Conservation (phyloP, 192 early-diverging fungal genomes). For the Geosiphon pyriformis region DNA sequence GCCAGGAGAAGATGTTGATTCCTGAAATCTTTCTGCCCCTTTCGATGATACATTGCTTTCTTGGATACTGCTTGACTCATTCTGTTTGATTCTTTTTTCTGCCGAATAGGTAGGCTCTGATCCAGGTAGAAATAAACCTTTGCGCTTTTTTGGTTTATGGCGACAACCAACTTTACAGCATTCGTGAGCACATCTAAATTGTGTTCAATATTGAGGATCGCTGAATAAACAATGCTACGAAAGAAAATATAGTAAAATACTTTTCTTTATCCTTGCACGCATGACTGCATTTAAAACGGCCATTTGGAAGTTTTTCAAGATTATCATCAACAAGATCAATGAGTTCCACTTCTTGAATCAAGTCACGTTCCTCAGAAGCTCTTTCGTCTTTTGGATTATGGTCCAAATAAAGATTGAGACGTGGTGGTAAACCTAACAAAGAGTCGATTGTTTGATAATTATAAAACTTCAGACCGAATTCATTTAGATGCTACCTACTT, state of each 20-base stretch:
- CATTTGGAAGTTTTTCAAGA: conserved; percentile 3
- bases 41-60: not conserved
- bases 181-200: conserved; percentile 21
- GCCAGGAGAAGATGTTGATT: not conserved
- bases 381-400: too few species aligned
- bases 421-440: too few species aligned
- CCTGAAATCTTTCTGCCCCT: not conserved
- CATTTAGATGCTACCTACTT: too few species aligned
- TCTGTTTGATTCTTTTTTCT: not conserved
- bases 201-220: not conserved
- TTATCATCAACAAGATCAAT: not conserved
- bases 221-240: not conserved
- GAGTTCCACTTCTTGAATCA: too few species aligned
- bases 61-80: not conserved
- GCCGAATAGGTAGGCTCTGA: not conserved
- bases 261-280: conserved; percentile 16
- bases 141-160: conserved; percentile 15
- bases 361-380: too few species aligned
- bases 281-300: conserved; percentile 13
- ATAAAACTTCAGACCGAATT: too few species aligned
- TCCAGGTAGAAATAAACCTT: not conserved
- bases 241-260: not conserved
- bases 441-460: too few species aligned
- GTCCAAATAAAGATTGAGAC: too few species aligned
- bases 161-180: conserved; percentile 18